Percentiles rank a stretch among this genome's conserved stretches.
phyloP scores from a whole-genome alignment of 495 filamentous ascomycete species.

The Hypoxylon crocopeplum region DNA sequence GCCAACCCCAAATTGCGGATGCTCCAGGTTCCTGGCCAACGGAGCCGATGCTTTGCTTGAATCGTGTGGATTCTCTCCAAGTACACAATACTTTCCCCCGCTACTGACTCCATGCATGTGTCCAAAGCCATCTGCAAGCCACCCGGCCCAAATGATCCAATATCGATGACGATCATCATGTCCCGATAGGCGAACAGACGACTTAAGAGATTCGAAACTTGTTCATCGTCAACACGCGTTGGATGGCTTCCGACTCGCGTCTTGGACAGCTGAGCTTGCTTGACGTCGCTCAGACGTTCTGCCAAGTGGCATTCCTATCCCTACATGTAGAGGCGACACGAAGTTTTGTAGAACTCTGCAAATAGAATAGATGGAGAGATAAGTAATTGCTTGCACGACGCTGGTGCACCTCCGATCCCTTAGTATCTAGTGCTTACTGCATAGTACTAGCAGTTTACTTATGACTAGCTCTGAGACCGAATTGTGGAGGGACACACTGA shows the following conservation, averaged over 20 bases:
- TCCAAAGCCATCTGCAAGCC: constrained; percentile 13
- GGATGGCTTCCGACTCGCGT: constrained; percentile 10
- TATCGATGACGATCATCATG: constrained; percentile 26
- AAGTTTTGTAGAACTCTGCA: neutral
- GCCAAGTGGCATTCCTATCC: too few relatives aligned
- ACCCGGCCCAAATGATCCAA: constrained; percentile 10
- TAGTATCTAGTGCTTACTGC: too few relatives aligned
- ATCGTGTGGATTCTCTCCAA: neutral
- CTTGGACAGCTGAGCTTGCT: constrained; percentile 4
- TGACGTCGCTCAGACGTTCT: too few relatives aligned
- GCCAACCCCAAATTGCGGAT: constrained; percentile 16
- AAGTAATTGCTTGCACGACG: constrained; percentile 10
- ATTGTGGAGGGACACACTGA: neutral
- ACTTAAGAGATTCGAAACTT: constrained; percentile 1
- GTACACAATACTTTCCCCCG: constrained; percentile 20
- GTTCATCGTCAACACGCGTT: constrained; percentile 3
- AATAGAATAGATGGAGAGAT: constrained; percentile 4
- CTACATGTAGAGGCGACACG: neutral
- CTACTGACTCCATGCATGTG: neutral
- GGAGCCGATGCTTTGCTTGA: neutral
- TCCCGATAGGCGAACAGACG: neutral
- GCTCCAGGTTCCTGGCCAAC: constrained; percentile 3
- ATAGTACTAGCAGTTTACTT: too few relatives aligned
- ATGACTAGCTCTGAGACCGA: too few relatives aligned
- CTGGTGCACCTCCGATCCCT: too few relatives aligned